Evolutionary conservation across 2,329 filamentous ascomycete species (phyloP).

Genomic region (Myriosclerotinia curreyana): DNA sequence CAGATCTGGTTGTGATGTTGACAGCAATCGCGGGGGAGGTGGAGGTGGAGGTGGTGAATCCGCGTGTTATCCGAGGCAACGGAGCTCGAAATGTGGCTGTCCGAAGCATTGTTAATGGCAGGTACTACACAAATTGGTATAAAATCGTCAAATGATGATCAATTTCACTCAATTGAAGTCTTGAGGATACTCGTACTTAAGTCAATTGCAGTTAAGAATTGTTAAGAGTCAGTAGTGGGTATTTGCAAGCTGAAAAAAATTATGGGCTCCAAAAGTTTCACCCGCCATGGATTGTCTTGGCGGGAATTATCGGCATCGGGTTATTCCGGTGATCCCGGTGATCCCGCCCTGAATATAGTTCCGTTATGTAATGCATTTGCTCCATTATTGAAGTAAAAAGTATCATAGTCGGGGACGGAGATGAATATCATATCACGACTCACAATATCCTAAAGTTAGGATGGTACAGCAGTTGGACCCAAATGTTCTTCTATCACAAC

Average conservation of each 20-base stretch:
- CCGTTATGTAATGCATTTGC: slow-evolving; percentile 6
- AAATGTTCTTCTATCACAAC: no score
- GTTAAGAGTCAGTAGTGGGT: slow-evolving; percentile 2
- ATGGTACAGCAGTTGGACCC: no score
- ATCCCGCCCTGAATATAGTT: background rate
- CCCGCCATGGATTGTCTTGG: slow-evolving; percentile 7
- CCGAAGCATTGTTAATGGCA: slow-evolving; percentile 19
- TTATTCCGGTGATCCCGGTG: background rate
- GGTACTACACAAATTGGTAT: background rate
- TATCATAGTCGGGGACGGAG: background rate
- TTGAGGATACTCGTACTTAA: slow-evolving; percentile 14
- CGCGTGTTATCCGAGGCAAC: slow-evolving; percentile 19
- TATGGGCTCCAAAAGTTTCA: slow-evolving; percentile 16
- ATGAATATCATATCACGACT: no score
- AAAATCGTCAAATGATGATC: background rate
- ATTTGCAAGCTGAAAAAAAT: background rate
- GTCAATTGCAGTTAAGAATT: slow-evolving; percentile 6
- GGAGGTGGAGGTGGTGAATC: slow-evolving; percentile 17
- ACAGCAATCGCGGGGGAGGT: slow-evolving; percentile 11
- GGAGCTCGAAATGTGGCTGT: slow-evolving; percentile 21
- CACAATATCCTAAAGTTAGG: no score
- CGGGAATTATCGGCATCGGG: slow-evolving; percentile 16
- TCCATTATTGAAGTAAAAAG: no score
- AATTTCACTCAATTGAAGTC: slow-evolving; percentile 16
- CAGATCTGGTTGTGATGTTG: slow-evolving; percentile 19